Conservation (phyloP, 139 green algal genomes). For the Picochlorum sp. region DNA sequence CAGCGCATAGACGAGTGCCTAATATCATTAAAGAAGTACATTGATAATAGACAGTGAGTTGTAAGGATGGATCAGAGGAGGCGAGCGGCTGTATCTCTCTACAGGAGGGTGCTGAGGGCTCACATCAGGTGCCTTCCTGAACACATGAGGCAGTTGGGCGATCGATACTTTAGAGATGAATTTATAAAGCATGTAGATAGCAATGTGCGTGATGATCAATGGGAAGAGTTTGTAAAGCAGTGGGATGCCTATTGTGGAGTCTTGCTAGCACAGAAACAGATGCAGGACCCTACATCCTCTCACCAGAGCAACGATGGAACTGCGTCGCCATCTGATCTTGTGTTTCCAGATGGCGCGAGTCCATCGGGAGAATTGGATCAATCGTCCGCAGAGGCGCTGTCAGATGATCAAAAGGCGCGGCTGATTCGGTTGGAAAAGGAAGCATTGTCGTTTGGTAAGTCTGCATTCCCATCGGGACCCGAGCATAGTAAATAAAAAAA, state of each 20-base stretch:
- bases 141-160: slow-evolving; percentile 57
- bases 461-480: too few species aligned
- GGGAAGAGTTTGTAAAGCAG: slow-evolving; percentile 53
- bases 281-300: too few species aligned
- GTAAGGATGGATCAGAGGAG: neutral
- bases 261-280: slow-evolving; percentile 16
- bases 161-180: slow-evolving; percentile 56
- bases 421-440: neutral
- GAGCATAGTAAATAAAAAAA: too few species aligned
- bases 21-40: neutral
- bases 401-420: neutral
- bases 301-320: neutral
- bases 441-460: neutral
- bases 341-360: neutral
- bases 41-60: neutral
- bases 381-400: neutral
- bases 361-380: neutral
- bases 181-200: slow-evolving; percentile 47
- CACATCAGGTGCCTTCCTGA: slow-evolving; percentile 52
- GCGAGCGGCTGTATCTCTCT: slow-evolving; percentile 27
- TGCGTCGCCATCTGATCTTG: too few species aligned
- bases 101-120: slow-evolving; percentile 53
- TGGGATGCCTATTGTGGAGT: slow-evolving; percentile 57
- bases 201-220: slow-evolving; percentile 52
- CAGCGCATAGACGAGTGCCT: neutral